Base-by-base conservation (phyloP, 1,284 basidiomycete species). In the Microbotryum scabiosae region DNA sequence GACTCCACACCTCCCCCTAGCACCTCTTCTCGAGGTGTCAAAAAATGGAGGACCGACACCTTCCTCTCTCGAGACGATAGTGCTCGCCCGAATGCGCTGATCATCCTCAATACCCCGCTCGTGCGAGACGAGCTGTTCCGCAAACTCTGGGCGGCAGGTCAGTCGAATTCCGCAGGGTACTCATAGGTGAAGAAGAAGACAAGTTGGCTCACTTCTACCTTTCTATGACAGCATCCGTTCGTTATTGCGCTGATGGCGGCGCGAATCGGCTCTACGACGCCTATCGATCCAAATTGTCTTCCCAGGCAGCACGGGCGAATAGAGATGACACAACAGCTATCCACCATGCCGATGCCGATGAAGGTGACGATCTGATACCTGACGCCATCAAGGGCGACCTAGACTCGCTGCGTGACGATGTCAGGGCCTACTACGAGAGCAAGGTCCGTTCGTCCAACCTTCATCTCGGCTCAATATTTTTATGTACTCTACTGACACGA, bases 311-410 rank as follows among this genome's bases (percentile, higher is more conserved):
- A 50, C 51, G 60, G 45, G 56, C 36, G 51, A 41, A 8, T 26
- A 16, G 51, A 30, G 25, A 28, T 20, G 44, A 28, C 28, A 28
- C 18, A 45, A 6, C 10, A 23, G 28, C 28, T 16, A 20, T 55
- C 69, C 56, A 46, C 49, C 60, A 58, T 21, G 46, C 55, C 45
- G 63, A 58, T 21, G 46, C 55, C 45, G 63, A 54, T 25, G 26
- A 59, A 18, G 41, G 45, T 45, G 54, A 30, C 57, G 87, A 86
- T 44, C 87, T 82, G 72, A 72, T 85, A 2, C 94, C 94, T 0
- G 81, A 94, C 72, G 75, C 93, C 36, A 88, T 98, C 73, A 90
- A 90, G 73, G 94, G 93, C 14, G 94, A 98, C 73, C 76, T 97
- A 36, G 94, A 97, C 74, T 96, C 92, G 9, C 73, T 97, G 36